Base-by-base conservation (phyloP, 257 asterid species). In the Nicotiana attenuata region DNA sequence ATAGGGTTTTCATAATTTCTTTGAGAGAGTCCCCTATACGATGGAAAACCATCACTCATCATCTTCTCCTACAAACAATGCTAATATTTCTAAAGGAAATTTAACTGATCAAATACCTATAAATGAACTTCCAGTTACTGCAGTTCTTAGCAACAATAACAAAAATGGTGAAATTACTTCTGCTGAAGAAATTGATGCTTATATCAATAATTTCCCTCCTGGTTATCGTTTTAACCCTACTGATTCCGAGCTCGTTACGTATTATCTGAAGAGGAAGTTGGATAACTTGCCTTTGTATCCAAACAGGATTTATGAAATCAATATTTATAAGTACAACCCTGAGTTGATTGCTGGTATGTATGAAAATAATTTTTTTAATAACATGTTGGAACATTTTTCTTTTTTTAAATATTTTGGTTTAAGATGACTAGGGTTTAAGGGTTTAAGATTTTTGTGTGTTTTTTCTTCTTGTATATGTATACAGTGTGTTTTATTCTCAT, bases 171-270 rank as follows among this genome's bases (percentile, higher is more conserved):
- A 73, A 22, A 22, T 24, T 73, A 47, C 3, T 17, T 47, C 78
- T 22, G 13, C 79, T 41, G 59, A 73, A 75, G 79, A 75, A 50
- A 17, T 75, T 75, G 79, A 75, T 1, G 38, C 63, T 75, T 47
- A 15, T 11, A 75, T 75, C 1, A 50, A 8, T 8, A 50, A 19
- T 45, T 53, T 79, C 3, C 87, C 90, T 4, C 81, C 90, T 0
- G 88, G 88, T 1, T 85, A 24, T 52, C 75, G 86, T 10, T 87
- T 87, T 69, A n/a, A 57, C 2, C 90, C 90, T 4, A 28, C 77
- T 0, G 88, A 87, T 41, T 16, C 15, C 3, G 88, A 87, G 47
- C 84, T 87, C 1, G 65, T 87, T 24, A 13, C 50, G 0, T 1
- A 60, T 38, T 87, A 85, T 38, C 20, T 87, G 52, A 24, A 31